phyloP scores from a whole-genome alignment of 352 stramenopile species.

The Phytophthora pseudosyringae region DNA sequence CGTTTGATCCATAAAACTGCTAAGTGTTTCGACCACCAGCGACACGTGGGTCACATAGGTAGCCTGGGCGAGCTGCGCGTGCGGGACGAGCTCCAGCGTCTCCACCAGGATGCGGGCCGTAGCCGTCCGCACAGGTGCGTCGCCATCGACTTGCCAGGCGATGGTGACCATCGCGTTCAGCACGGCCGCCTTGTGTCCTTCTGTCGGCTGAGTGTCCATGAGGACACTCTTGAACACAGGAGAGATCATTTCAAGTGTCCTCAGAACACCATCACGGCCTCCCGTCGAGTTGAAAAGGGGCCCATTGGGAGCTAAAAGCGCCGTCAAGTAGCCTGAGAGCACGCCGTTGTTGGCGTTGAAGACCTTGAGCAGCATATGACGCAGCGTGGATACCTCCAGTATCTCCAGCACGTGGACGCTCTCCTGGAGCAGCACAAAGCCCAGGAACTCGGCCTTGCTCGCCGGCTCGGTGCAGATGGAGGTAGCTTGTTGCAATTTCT shows the following conservation, averaged over 20 bases:
- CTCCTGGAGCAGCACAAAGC: conserved; percentile 45
- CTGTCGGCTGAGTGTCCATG: conserved; percentile 25
- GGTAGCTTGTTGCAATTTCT: conserved; percentile 44
- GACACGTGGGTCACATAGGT: conserved; percentile 48
- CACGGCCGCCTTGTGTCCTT: conserved; percentile 36
- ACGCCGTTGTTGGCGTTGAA: conserved; percentile 49
- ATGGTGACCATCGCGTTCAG: conserved; percentile 49
- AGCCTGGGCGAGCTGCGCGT: conserved; percentile 17
- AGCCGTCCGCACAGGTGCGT: conserved; percentile 5
- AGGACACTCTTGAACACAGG: conserved; percentile 48
- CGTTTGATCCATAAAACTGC: conserved; percentile 7
- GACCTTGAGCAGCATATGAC: conserved; percentile 37
- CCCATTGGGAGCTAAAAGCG: conserved; percentile 29
- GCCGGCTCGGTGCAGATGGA: conserved; percentile 50
- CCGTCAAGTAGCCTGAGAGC: conserved; percentile 49
- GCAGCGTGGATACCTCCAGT: conserved; percentile 7
- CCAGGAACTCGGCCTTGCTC: conserved; percentile 60
- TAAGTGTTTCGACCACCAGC: conserved; percentile 52
- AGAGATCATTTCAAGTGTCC: conserved; percentile 34
- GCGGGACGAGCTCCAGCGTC: conserved; percentile 44
- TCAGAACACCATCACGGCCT: neutral
- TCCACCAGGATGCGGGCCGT: conserved; percentile 37
- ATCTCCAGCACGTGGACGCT: conserved; percentile 26
- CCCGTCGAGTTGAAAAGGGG: conserved; percentile 1
- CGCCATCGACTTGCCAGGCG: conserved; percentile 46